Evolutionary conservation across 495 filamentous ascomycete genomes (phyloP), one percentile per base, ranked within the genome.

Genomic region (Cercophora sp.): DNA sequence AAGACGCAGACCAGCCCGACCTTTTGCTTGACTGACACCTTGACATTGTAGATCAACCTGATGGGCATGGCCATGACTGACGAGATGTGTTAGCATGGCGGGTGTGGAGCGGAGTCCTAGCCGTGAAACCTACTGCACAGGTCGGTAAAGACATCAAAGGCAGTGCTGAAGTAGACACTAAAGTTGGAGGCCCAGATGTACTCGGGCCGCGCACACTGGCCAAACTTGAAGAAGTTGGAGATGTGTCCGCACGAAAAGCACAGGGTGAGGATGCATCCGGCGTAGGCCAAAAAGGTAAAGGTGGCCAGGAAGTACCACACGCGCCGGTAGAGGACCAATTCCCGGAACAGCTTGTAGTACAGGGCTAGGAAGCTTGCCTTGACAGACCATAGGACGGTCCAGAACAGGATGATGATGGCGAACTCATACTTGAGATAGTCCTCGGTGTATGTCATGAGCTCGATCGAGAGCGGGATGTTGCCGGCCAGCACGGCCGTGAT

Each of bases 31-130:
- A 47, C 48, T 19, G 72, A 66, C 31, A 79, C 70, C 36, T 67
- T 67, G 19, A 80, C 61, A 35, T 73, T 71, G 66, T 69, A 73
- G 32, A 79, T 74, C 9, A 80, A 65, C n/a, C 67, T 59, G 40
- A 79, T 51, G 5, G 76, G 76, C 49, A 80, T 68, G 22, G 68
- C 64, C 76, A 80, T 80, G 59, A 80, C 74, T 74, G 52, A 27
- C 19, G 36, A 9, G 29, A 50, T 19, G 11, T 53, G 40, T 53
- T 25, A 56, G 54, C 32, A 44, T 8, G 16, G 10, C 18, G 8
- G 25, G 32, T 24, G 18, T 25, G 13, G 6, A n/a, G 5, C 15
- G 37, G 4, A 23, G 8, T 19, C 20, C 34, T 34, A n/a, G 18
- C 8, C 19, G 23, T 11, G 20, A 2, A 2, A 45, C 27, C 44